Percentiles rank a stretch among this genome's conserved stretches.
Conservation (phyloP, 805 yeast genomes). For the Tetrapisispora pingtungensis region DNA sequence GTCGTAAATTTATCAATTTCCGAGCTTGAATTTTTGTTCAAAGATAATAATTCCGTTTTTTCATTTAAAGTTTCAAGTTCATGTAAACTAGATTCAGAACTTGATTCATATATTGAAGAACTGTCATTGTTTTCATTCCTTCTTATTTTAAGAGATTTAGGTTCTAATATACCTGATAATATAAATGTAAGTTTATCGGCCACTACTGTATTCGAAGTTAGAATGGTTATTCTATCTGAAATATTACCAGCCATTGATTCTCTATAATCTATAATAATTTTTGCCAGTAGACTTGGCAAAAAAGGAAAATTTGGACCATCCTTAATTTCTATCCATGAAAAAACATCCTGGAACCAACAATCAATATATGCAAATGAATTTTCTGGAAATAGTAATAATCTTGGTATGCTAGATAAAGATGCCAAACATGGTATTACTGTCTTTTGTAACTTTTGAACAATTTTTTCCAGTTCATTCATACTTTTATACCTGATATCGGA, state of each 20-base stretch:
- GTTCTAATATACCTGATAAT: constrained; percentile 40
- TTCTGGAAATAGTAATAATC: constrained; percentile 29
- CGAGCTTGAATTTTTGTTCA: not conserved
- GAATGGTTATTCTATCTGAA: constrained; percentile 41
- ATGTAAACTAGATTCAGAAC: not conserved
- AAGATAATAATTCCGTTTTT: not conserved
- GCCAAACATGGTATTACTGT: constrained; percentile 25
- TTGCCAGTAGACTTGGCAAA: constrained; percentile 22
- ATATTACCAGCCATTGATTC: constrained; percentile 20
- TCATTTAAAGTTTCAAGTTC: constrained; percentile 1
- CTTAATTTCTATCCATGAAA: constrained; percentile 35
- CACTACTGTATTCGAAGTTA: constrained; percentile 51
- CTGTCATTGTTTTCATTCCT: not conserved
- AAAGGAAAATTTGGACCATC: constrained; percentile 31
- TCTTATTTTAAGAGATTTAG: constrained; percentile 11
- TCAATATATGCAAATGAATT: constrained; percentile 21
- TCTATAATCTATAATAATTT: constrained; percentile 18
- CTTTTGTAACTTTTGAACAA: constrained; percentile 19
- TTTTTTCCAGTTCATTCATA: constrained; percentile 18
- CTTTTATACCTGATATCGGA: constrained; percentile 9
- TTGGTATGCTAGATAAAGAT: constrained; percentile 28
- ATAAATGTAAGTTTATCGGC: constrained; percentile 50
- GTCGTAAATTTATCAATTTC: not conserved
- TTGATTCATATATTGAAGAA: not conserved
- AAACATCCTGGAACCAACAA: constrained; percentile 33